Base-by-base conservation (phyloP, 768 basidiomycete species). In the Tulasnella sp. region DNA sequence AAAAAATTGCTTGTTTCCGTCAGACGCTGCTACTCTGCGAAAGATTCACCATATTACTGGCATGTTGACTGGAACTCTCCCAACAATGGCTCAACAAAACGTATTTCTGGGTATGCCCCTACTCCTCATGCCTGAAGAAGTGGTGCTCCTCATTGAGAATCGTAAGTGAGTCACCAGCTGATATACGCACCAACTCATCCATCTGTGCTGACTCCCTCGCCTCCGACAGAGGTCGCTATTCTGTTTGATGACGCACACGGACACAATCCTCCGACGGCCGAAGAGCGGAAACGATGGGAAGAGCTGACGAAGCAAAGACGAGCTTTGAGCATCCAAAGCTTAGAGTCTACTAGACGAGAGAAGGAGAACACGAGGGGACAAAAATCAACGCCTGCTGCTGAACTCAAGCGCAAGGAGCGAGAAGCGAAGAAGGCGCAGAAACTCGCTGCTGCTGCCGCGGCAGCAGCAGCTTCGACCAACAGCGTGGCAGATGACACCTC, bases 81-180 rank as follows among this genome's bases (percentile, higher is more conserved):
- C 96, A 1, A 91, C 92, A 68, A 77, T 98, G 1, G 84, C 92
- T 1, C 93, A 97, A 66, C 96, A 99, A 71, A 99, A 99, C 73
- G 81, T 87, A 2, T 99, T 99, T 68, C 76, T 99, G 31, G 96
- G 96, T 5, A 73, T 92, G n/a, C 96, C 96, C 1, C 74, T 96
- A 4, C 73, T 88, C 7, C 74, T 98, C 1, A 80, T 89, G 71
- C 89, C 91, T 0, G 96, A 99, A 70, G 96, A 98, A 68, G 90
- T 84, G 8, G 89, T 88, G 10, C 75, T 93, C 30, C 81, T 98
- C 4, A 80, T 97, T 12, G 78, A 85, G 64, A 86, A 87, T 62
- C 81, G 96, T 91, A 60, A 53, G 76, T 64, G 27, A n/a, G 29
- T 30, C 12, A 29, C 51, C 5, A 55, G 21, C 30, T 43, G 11